Evolutionary conservation across 164 flowering plant species (phyloP), one percentile per base, ranked within the genome.

Genomic region (Amborella trichopoda): DNA sequence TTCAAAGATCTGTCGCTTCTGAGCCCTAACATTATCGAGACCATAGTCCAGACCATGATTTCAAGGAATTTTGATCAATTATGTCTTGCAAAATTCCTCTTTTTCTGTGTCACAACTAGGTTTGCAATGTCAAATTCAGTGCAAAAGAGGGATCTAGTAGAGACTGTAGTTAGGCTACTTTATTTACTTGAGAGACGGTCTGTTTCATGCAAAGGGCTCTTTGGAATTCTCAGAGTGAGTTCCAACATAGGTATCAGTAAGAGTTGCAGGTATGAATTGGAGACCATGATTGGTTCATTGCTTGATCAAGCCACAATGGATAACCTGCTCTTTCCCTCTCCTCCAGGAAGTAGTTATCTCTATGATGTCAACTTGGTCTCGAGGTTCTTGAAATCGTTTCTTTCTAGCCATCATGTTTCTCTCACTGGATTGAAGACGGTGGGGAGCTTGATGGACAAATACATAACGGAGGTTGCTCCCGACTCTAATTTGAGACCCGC

Each of bases 341-440:
- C 82, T 8, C 44, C 2, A 1, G 70, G 78, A 25, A 60, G 48
- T 47, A 46, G 59, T 26, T 68, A 53, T 50, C 33, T 67, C 2
- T 90, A 82, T 55, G 78, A 90, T 62, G 94, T 85, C 43, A 65
- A 76, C 66, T 44, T 90, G 44, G 77, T 85, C 19, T 39, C 77
- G 48, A 76, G 91, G 61, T 59, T 90, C 14, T 48, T 77, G 53
- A 78, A 65, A 54, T 65, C 66, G 6, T 90, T 79, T 56, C 44
- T 71, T 3, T 69, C 69, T 13, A 47, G 47, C 4, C 50, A 46
- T 36, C 43, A 26, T 17, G 57, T 57, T 6, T 56, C 77, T 1
- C 45, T 44, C 3, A 56, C 34, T 43, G 56, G 55, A 49, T 30
- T 77, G 55, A 70, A 49, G 50, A 77, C 69, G 52, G 91, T 86